Base-by-base conservation (phyloP, 164 flowering plant species). In the Euptelea pleiosperma region DNA sequence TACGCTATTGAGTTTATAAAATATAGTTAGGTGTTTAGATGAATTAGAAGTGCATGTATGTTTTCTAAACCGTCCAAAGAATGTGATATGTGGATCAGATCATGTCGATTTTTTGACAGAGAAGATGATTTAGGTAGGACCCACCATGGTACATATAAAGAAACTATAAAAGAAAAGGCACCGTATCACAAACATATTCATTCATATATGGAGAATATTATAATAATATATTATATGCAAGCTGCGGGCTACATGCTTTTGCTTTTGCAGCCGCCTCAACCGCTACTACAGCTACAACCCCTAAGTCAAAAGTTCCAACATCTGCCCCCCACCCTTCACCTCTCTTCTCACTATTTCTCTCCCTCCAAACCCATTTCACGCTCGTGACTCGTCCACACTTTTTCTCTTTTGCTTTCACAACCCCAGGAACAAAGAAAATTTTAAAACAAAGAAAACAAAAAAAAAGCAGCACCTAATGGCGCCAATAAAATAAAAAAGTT, bases 191-290 rank as follows among this genome's bases (percentile, higher is more conserved):
- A 16, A 44, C 3, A 25, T 48, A 47, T 24, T 47, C 11, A n/a
- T 22, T 8, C 7, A 22, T 8, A 43, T 6, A 16, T 43, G 47
- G n/a, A 48, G 28, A 29, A 29, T 34, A n/a, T 18, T 14, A 14
- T 4, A 30, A 26, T 7, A 19, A 21, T 45, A 21, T 45, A 52
- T 6, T 33, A n/a, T 43, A 24, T 7, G 8, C 3, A 31, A 31
- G 61, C 52, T 58, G 61, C 61, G 61, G 61, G 41, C 52, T 58
- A 22, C 61, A 34, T 46, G 7, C 31, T 46, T 58, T 31, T 46
- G 7, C 31, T 46, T 58, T 31, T 58, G 42, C 21, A 44, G 52
- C 41, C 61, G 41, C 61, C 21, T 45, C 61, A 48, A 34, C 33
- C n/a, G 6, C 11, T 11, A 10, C 15, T 31, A 0, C 21, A 19